Base-by-base conservation (phyloP, 169 alveolate species). In the Cryptosporidium sp. region DNA sequence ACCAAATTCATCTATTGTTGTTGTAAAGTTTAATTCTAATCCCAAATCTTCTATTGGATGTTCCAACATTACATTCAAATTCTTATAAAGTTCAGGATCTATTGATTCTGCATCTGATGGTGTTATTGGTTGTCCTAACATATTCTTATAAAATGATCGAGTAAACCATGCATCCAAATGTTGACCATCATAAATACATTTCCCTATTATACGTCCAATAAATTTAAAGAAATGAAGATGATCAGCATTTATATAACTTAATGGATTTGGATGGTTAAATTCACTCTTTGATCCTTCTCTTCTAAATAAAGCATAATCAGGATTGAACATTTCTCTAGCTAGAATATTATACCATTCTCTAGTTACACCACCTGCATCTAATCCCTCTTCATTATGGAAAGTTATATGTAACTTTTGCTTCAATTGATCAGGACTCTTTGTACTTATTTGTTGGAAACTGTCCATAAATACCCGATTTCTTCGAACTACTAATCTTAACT, bases 341-440 rank as follows among this genome's bases (percentile, higher is more conserved):
- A 99, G 92, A 33, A 97, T 95, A 37, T 96, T 95, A 84, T 96
- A 97, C 99, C 99, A 98, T 92, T 99, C 99, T 89, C 99, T 93
- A 42, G 99, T 97, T 7, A 99, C 95, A 14, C 99, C 99, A 6
- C 99, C 99, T 18, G 99, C 99, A 92, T 99, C 99, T 70, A 98
- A 94, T 33, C 99, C 99, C 87, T 98, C 99, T 92, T 99, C 99
- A 48, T 98, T 99, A 65, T 95, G 95, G 91, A 98, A 99, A 35
- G 95, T 91, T 31, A 99, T 98, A 53, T 94, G 92, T 56, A 98
- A 91, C 91, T 96, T 97, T 42, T 99, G 98, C 86, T 97, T 95
- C 96, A 97, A 94, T 93, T 97, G 99, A 44, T 97, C 98, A 1
- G 99, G 97, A 12, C 96, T 85, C 61, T 95, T 93, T 71, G 91